A percentile compares a stretch with the other conserved stretches of the same genome.
Evolutionary conservation across 306 rosid species (phyloP).

Genomic region (Corylus heterophylla): DNA sequence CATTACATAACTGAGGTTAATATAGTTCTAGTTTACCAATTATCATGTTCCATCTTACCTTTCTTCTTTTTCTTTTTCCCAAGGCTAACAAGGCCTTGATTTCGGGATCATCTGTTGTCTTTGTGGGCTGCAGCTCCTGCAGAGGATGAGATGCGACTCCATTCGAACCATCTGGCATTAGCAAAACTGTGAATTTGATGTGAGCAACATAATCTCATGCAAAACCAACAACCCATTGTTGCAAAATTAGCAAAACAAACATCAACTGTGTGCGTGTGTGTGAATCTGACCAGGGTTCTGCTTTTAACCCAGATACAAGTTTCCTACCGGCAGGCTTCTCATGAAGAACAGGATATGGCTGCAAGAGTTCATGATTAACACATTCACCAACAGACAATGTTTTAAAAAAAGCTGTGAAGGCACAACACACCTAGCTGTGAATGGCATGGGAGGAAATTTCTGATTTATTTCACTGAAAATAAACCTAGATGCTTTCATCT

Average conservation of each 20-base stretch:
- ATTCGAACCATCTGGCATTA: no score
- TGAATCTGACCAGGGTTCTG: not conserved
- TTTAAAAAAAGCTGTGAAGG: not conserved
- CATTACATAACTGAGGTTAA: not conserved
- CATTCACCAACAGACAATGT: conserved; percentile 43
- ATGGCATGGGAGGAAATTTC: conserved; percentile 83
- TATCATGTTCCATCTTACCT: conserved; percentile 41
- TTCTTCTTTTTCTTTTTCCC: conserved; percentile 28
- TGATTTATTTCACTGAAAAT: conserved; percentile 87
- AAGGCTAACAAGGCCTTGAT: no score
- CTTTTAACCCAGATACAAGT: not conserved
- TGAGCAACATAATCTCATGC: conserved; percentile 93
- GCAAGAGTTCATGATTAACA: conserved; percentile 86
- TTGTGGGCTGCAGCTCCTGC: no score
- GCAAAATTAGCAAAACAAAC: not conserved
- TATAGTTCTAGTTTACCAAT: not conserved
- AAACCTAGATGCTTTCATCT: conserved; percentile 84
- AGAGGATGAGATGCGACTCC: no score
- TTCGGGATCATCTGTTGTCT: no score
- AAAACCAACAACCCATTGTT: conserved; percentile 19
- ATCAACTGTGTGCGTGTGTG: no score
- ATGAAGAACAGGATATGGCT: conserved; percentile 90
- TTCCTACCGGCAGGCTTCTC: conserved; percentile 74
- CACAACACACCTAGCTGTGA: conserved; percentile 52
- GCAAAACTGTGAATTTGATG: not conserved